Evolutionary conservation across 1,284 basidiomycete species (phyloP), one percentile per base, ranked within the genome.

Genomic region (Thecaphora thlaspeos): DNA sequence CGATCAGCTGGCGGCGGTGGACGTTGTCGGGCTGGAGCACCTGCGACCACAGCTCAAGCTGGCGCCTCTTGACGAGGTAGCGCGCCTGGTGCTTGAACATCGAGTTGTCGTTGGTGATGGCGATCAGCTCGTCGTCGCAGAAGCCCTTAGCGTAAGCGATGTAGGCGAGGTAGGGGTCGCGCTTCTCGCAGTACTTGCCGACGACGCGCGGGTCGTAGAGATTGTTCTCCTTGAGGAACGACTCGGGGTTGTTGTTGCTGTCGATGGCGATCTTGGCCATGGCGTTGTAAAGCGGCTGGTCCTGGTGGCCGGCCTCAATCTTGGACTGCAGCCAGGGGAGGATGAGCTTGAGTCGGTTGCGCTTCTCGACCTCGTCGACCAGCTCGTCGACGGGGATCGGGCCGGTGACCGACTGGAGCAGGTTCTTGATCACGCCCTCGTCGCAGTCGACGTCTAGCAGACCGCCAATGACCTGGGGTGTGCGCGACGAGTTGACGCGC

Each of bases 61-160:
- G 88, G 61, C 94, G 89, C 66, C 95, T 87, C 82, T 94, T 96
- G 77, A 97, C 91, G 60, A 98, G 86, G 81, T 99, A 99, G 37
- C 95, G 87, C 48, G 95, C 90, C 80, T 98, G 95, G 78, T 98
- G 94, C 82, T 98, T 99, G 85, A 95, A 99, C 95, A 98, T 99
- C 30, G 92, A 88, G 82, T 99, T 99, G 71, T 96, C 94, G 79
- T 98, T 98, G 50, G 95, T 98, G 80, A 99, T 94, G 30, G 86
- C 80, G 78, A 99, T 92, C 68, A 99, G 85, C 80, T 99, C 95
- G 12, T 98, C 92, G 70, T 99, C 95, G 77, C 95, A 99, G 82
- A 97, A 89, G 66, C 95, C 95, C 81, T 98, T 98, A 48, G 95
- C 95, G 79, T 98, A 99, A 1, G 95, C 95, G 73, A 98, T 98